Conservation (phyloP, 2,329 filamentous ascomycete genomes). For the Trichoderma harzianum region DNA sequence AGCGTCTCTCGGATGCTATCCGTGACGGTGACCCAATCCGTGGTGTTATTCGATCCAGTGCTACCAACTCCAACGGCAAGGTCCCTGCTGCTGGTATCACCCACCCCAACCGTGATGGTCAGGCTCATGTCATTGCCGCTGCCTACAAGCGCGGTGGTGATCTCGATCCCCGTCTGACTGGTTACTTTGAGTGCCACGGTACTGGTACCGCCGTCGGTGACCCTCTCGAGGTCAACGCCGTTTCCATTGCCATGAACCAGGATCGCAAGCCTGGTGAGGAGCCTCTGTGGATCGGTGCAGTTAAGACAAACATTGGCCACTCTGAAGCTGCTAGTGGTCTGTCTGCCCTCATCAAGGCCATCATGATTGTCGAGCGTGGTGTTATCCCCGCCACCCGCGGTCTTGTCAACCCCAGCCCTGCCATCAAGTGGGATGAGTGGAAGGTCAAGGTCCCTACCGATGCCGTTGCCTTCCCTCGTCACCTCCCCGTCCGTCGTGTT, state of each 20-base stretch:
- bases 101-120: constrained; percentile 22
- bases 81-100: constrained; percentile 24
- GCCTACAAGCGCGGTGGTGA: constrained; percentile 15
- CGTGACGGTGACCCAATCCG: not conserved
- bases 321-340: constrained; percentile 24
- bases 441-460: constrained; percentile 7
- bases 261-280: constrained; percentile 20
- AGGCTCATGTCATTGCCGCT: constrained; percentile 36
- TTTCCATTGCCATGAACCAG: constrained; percentile 41
- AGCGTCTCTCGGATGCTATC: constrained; percentile 24
- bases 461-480: not conserved
- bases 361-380: constrained; percentile 19
- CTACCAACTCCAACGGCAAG: constrained; percentile 25
- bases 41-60: constrained; percentile 24
- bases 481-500: constrained; percentile 2
- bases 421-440: not conserved
- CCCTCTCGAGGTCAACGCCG: constrained; percentile 46
- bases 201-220: constrained; percentile 53
- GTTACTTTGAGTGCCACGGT: constrained; percentile 45
- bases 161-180: constrained; percentile 21
- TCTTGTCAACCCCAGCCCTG: constrained; percentile 22
- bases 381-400: not conserved
- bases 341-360: constrained; percentile 27
- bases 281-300: constrained; percentile 28
- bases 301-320: constrained; percentile 29